phyloP scores from a whole-genome alignment of 2,329 filamentous ascomycete species.

The Trichoderma sp. region DNA sequence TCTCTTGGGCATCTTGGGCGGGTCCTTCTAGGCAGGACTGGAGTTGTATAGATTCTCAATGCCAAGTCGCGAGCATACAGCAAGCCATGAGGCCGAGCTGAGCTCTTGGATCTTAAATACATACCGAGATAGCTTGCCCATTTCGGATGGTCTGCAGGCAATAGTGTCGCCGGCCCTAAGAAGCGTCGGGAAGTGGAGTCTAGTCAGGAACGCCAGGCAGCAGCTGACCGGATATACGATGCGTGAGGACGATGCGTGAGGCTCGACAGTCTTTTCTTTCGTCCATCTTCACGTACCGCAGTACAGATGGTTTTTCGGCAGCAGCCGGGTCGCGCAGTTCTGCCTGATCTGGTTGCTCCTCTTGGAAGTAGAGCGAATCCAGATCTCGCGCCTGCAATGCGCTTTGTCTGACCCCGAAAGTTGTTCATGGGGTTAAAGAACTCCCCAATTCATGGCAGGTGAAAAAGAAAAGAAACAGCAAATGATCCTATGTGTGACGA shows the following conservation, averaged over 20 bases:
- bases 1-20: background rate
- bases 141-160: background rate
- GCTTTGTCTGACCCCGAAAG: no score
- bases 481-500: no score
- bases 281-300: background rate
- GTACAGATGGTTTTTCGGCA: background rate
- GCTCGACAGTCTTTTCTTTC: background rate
- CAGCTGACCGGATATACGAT: background rate
- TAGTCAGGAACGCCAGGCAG: slow-evolving; percentile 2
- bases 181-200: background rate
- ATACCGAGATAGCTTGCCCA: background rate
- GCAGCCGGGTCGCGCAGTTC: no score
- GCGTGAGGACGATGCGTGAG: background rate
- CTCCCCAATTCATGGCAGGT: no score
- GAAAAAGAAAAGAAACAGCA: no score
- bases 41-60: background rate
- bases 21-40: slow-evolving; percentile 12
- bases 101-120: no score
- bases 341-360: no score
- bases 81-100: background rate
- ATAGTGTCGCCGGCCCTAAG: background rate
- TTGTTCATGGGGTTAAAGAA: no score
- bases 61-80: background rate
- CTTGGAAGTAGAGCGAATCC: no score
- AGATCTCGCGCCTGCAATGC: no score